Conservation (phyloP, 106 monocot species). For the Iris macrosiphon region DNA sequence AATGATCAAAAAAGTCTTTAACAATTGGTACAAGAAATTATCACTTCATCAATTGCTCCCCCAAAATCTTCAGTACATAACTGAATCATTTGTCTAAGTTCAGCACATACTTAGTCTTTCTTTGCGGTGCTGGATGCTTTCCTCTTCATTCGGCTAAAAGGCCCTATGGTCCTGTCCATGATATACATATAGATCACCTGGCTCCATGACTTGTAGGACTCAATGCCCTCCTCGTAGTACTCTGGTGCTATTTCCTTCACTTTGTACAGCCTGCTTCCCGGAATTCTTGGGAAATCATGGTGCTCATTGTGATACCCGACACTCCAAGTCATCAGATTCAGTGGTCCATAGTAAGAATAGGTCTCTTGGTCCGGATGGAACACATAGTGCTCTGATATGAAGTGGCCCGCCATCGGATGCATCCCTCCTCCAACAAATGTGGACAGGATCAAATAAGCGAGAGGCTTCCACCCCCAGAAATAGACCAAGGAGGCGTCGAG, state of each 20-base stretch:
- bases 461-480: conserved; percentile 56
- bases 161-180: conserved; percentile 15
- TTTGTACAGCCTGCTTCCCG: conserved; percentile 53
- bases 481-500: conserved; percentile 43
- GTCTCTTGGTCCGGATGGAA: conserved; percentile 74
- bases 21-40: too few relatives aligned
- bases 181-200: conserved; percentile 24
- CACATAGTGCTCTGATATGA: conserved; percentile 90
- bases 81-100: too few relatives aligned
- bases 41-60: too few relatives aligned
- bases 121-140: too few relatives aligned
- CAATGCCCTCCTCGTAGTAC: conserved; percentile 33
- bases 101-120: too few relatives aligned
- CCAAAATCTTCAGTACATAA: too few relatives aligned
- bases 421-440: conserved; percentile 81
- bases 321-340: conserved; percentile 71
- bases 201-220: conserved; percentile 33
- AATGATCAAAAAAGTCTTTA: too few relatives aligned
- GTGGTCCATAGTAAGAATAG: conserved; percentile 72
- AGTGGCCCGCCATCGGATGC: conserved; percentile 87
- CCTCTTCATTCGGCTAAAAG: conserved; percentile 23
- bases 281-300: conserved; percentile 88
- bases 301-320: conserved; percentile 93
- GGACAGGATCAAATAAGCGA: conserved; percentile 54
- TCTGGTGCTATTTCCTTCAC: conserved; percentile 72